These are phyloP conservation scores for Penicillium sp. DNA, from an alignment of 2,329 filamentous ascomycete genomes.

Conservation along the genomic window DNA sequence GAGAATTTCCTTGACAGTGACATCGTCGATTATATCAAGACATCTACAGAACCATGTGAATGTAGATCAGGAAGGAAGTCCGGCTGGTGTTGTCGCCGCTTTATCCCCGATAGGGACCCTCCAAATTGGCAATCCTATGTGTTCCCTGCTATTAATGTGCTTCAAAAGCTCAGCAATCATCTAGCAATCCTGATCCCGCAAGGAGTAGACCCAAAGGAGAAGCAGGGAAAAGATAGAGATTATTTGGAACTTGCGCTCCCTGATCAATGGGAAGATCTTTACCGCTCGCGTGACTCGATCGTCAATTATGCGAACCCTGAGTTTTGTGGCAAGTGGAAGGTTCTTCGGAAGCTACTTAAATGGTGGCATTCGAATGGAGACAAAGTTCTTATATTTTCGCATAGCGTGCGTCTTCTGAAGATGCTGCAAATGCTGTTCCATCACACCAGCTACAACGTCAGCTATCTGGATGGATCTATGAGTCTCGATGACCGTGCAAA, in stretches of 20 bases:
- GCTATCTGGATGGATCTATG: slow-evolving; percentile 84
- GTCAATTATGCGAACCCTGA: slow-evolving; percentile 79
- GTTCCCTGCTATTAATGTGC: slow-evolving; percentile 76
- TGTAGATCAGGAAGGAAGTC: slow-evolving; percentile 68
- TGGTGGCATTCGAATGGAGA: slow-evolving; percentile 90
- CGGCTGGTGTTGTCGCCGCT: slow-evolving; percentile 75
- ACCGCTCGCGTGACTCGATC: slow-evolving; percentile 72
- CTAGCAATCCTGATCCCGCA: slow-evolving; percentile 80
- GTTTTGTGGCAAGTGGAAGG: slow-evolving; percentile 96
- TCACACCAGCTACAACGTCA: slow-evolving; percentile 85
- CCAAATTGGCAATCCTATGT: slow-evolving; percentile 69
- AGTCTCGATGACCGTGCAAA: slow-evolving; percentile 77
- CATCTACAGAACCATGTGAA: slow-evolving; percentile 64
- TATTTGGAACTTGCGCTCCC: slow-evolving; percentile 74
- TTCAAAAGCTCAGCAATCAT: slow-evolving; percentile 91
- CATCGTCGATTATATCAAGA: slow-evolving; percentile 66
- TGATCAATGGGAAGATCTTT: slow-evolving; percentile 69
- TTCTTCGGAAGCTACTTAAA: slow-evolving; percentile 78
- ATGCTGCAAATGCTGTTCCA: slow-evolving; percentile 84
- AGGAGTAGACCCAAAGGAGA: slow-evolving; percentile 62
- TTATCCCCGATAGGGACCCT: slow-evolving; percentile 56
- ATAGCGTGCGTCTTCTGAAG: slow-evolving; percentile 79
- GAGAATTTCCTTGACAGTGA: slow-evolving; percentile 74
- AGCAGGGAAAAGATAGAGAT: slow-evolving; percentile 73
- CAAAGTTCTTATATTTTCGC: slow-evolving; percentile 93